Conservation (phyloP, 2,329 filamentous ascomycete species). For the Chaetomium strumarium region DNA sequence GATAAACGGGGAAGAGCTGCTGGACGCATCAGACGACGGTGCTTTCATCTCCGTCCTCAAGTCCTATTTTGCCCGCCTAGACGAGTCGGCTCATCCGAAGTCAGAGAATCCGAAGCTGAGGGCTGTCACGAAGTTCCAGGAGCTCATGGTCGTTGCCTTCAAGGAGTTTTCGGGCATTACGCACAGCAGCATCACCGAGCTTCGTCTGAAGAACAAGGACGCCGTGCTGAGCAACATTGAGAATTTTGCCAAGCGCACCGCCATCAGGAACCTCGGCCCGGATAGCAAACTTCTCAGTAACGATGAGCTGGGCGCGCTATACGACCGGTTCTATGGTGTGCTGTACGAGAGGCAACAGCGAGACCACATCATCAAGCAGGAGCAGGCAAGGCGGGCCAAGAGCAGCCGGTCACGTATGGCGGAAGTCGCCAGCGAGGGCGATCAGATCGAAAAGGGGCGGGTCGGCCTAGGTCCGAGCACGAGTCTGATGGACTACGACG, state of each 20-base stretch:
- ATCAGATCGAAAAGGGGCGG: conserved; percentile 69
- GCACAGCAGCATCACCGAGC: conserved; percentile 82
- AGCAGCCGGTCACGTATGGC: conserved; percentile 42
- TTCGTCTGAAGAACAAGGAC: conserved; percentile 88
- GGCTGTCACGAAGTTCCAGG: conserved; percentile 92
- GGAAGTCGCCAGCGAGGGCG: conserved; percentile 33
- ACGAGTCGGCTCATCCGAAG: conserved; percentile 92
- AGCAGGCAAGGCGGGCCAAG: conserved; percentile 61
- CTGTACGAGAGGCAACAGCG: conserved; percentile 89
- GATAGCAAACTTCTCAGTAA: conserved; percentile 86
- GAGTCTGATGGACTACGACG: conserved; percentile 94
- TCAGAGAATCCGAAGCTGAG: conserved; percentile 93
- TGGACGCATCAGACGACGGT: conserved; percentile 90
- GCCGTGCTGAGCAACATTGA: conserved; percentile 93
- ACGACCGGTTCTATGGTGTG: conserved; percentile 89
- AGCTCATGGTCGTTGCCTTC: conserved; percentile 98
- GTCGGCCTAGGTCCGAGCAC: conserved; percentile 86
- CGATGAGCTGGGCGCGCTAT: conserved; percentile 82
- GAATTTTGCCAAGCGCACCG: conserved; percentile 93
- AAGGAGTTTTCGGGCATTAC: conserved; percentile 97
- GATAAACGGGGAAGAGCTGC: conserved; percentile 91
- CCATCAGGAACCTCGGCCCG: conserved; percentile 88
- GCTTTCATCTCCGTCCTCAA: conserved; percentile 96
- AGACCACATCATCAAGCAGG: conserved; percentile 69
- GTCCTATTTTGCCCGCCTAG: conserved; percentile 84